phyloP scores from a whole-genome alignment of 371 early-diverging fungal genomes.

The Mucor saturninus region DNA sequence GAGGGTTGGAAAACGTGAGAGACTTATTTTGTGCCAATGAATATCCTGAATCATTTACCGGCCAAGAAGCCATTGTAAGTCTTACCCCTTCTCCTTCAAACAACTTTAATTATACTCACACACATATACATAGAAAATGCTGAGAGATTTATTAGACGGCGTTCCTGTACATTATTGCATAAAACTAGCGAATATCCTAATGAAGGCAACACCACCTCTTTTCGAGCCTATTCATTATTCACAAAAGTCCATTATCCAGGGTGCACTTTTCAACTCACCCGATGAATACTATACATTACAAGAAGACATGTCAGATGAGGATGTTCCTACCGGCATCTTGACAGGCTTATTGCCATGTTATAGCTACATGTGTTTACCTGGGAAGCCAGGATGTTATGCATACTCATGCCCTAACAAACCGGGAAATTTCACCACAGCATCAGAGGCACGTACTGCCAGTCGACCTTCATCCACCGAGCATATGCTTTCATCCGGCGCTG shows the following conservation, averaged over 20 bases:
- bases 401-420: slow-evolving; percentile 47
- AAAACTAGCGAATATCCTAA: slow-evolving; percentile 40
- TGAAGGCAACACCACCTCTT: slow-evolving; percentile 43
- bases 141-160: slow-evolving; percentile 22
- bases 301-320: slow-evolving; percentile 35
- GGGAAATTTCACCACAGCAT: slow-evolving; percentile 10
- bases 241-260: slow-evolving; percentile 46
- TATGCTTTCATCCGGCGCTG: background rate
- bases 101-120: too few species aligned
- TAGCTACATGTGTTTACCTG: slow-evolving; percentile 36
- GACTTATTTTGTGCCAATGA: slow-evolving; percentile 48
- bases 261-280: slow-evolving; percentile 42
- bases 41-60: slow-evolving; percentile 53
- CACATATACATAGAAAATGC: slow-evolving; percentile 12
- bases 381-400: slow-evolving; percentile 47
- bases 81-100: too few species aligned
- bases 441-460: background rate
- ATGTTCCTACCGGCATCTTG: slow-evolving; percentile 40
- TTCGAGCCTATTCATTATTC: slow-evolving; percentile 50
- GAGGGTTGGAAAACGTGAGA: slow-evolving; percentile 30
- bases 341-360: slow-evolving; percentile 44
- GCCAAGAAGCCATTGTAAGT: slow-evolving; percentile 52
- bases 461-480: background rate
- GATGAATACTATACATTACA: slow-evolving; percentile 50
- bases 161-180: slow-evolving; percentile 41